Conservation (phyloP, 257 asterid genomes). For the Penstemon barbatus region DNA sequence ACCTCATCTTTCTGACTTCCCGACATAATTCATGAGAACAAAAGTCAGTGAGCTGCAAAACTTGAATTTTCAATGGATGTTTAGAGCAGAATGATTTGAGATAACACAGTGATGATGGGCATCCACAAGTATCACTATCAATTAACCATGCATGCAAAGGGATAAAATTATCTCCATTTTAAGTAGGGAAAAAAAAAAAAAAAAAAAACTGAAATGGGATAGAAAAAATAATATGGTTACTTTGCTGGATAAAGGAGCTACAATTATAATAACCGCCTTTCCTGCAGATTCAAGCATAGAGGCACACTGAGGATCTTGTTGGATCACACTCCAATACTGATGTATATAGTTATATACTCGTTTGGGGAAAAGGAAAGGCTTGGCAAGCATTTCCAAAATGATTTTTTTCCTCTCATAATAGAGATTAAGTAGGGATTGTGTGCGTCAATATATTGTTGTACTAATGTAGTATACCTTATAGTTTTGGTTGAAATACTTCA, state of each 20-base stretch:
- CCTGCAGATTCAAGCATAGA: no score
- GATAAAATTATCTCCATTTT: slow-evolving; percentile 3
- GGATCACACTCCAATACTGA: no score
- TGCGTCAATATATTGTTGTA: no score
- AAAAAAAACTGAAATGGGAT: background rate
- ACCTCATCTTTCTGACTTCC: no score
- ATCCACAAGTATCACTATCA: background rate
- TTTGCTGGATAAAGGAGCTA: slow-evolving; percentile 17
- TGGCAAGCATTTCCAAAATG: no score
- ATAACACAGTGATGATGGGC: slow-evolving; percentile 7
- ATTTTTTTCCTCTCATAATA: no score
- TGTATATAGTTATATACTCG: no score
- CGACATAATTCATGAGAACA: background rate
- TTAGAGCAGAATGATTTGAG: slow-evolving; percentile 5
- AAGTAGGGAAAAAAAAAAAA: slow-evolving; percentile 7
- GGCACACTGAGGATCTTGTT: no score
- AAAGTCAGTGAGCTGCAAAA: background rate
- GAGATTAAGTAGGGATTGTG: no score
- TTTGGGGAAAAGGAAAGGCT: background rate
- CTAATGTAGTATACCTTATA: no score
- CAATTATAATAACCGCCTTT: no score
- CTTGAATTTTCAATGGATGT: slow-evolving; percentile 4
- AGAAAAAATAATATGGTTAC: slow-evolving; percentile 53
- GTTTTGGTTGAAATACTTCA: no score
- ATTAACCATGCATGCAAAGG: slow-evolving; percentile 3